Evolutionary conservation across 2,329 filamentous ascomycete species (phyloP).

Genomic region (Polytolypa hystricis): DNA sequence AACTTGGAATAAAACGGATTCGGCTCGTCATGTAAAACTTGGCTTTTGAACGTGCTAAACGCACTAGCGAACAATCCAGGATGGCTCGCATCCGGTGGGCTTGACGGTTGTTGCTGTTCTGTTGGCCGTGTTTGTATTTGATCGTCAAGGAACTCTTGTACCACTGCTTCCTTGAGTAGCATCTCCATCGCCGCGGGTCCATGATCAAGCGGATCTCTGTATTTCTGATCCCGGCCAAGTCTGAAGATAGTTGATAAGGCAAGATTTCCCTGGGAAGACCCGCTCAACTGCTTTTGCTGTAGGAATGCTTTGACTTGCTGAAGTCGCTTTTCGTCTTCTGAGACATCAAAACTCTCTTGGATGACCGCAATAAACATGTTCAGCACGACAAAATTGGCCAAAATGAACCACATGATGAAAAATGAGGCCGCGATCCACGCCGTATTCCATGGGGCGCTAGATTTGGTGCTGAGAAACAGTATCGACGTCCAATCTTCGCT

Average conservation of each 20-base stretch:
- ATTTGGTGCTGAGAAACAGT: slow-evolving; percentile 68
- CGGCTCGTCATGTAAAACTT: slow-evolving; percentile 58
- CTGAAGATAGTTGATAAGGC: slow-evolving; percentile 61
- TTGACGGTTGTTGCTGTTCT: slow-evolving; percentile 20
- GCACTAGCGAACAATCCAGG: slow-evolving; percentile 49
- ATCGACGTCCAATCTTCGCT: slow-evolving; percentile 93
- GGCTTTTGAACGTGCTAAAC: slow-evolving; percentile 50
- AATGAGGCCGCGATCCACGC: slow-evolving; percentile 89
- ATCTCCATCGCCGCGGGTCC: slow-evolving; percentile 88
- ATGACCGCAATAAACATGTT: slow-evolving; percentile 99
- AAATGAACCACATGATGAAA: slow-evolving; percentile 88
- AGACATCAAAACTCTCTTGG: slow-evolving; percentile 97
- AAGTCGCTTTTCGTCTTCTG: slow-evolving; percentile 92
- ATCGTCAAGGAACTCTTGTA: slow-evolving; percentile 87
- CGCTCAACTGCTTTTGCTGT: slow-evolving; percentile 75
- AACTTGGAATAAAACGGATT: slow-evolving; percentile 92
- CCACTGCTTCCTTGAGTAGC: slow-evolving; percentile 90
- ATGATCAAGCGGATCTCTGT: slow-evolving; percentile 77
- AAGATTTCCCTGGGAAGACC: slow-evolving; percentile 57
- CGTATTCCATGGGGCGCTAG: slow-evolving; percentile 55
- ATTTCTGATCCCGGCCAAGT: slow-evolving; percentile 49
- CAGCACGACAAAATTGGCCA: slow-evolving; percentile 88
- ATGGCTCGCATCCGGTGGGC: slow-evolving; percentile 34
- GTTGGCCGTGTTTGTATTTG: slow-evolving; percentile 26
- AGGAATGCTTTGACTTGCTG: slow-evolving; percentile 94